Base-by-base conservation (phyloP, 2,329 filamentous ascomycete species). In the Hysterium pulicare region DNA sequence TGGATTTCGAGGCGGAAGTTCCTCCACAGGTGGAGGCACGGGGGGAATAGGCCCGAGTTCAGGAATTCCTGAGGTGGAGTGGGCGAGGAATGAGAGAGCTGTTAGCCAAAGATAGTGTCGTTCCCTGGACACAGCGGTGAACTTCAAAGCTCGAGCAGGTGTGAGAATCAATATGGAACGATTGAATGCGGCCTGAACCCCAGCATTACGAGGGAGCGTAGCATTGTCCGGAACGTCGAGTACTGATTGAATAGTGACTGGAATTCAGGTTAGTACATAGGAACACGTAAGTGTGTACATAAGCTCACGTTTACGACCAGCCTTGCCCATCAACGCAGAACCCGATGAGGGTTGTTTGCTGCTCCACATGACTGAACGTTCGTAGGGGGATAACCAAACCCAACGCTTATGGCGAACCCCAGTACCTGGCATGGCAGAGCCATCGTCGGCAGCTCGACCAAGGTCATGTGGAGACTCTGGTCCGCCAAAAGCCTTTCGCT, bases 381-480 rank as follows among this genome's bases (percentile, higher is more conserved):
- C 93, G 61, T 98, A 97, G 2, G 93, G 93, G 15, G 91, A 93
- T 49, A 98, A 79, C 93, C 93, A 98, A 2, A 98, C 93, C 93
- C 93, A 98, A 65, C 93, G 80, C 71, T 90, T 96, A 66, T 98
- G 93, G 22, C 93, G 72, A 4, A 78, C 86, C 51, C 81, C 81
- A 54, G 78, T 81, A 50, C 73, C 77, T 83, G 67, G 87, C 83
- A 58, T 90, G 83, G 61, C 57, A 20, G 77, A 82, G 26, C 78
- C 77, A 46, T 76, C 78, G 51, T 77, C 81, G 19, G 73, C 76
- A 23, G 66, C 58, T 33, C 77, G 74, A 60, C 74, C 75, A 32
- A 78, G 71, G 30, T 73, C 68, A 19, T 60, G 52, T 28, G 70
- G 55, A 10, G 58, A 53, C 33, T 90, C 87, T 3, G 78, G 71